Evolutionary conservation across 2,329 filamentous ascomycete species (phyloP).

Genomic region (Colletotrichum sp.): DNA sequence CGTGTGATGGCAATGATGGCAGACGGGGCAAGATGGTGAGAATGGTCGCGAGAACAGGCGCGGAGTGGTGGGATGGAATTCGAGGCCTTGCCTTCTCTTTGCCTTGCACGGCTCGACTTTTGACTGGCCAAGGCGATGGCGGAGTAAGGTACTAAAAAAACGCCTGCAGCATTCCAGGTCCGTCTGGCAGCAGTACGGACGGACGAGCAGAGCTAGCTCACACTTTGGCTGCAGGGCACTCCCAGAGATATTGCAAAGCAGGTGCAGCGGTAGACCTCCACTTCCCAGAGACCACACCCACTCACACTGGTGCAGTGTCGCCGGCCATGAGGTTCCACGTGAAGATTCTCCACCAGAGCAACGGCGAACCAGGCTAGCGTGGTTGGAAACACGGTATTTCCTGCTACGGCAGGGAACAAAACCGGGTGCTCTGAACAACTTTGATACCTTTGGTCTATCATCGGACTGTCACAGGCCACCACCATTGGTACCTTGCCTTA

Average conservation of each 20-base stretch:
- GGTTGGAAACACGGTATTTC: neutral
- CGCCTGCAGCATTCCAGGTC: slow-evolving; percentile 1
- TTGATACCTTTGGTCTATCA: neutral
- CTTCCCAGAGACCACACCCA: neutral
- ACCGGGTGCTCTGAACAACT: neutral
- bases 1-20: neutral
- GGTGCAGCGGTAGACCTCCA: neutral
- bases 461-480: neutral
- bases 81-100: neutral
- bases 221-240: neutral
- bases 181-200: neutral
- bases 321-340: slow-evolving; percentile 4
- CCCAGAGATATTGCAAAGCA: neutral
- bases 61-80: neutral
- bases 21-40: neutral
- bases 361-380: slow-evolving; percentile 7
- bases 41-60: neutral
- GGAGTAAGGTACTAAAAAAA: neutral
- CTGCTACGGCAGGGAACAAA: neutral
- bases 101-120: neutral
- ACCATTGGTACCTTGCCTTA: neutral
- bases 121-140: neutral
- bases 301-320: neutral
- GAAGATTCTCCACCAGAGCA: slow-evolving; percentile 12
- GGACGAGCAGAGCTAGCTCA: neutral